Evolutionary conservation across 352 stramenopile species (phyloP), one percentile per base, ranked within the genome.

Genomic region (Pythium apleroticum): DNA sequence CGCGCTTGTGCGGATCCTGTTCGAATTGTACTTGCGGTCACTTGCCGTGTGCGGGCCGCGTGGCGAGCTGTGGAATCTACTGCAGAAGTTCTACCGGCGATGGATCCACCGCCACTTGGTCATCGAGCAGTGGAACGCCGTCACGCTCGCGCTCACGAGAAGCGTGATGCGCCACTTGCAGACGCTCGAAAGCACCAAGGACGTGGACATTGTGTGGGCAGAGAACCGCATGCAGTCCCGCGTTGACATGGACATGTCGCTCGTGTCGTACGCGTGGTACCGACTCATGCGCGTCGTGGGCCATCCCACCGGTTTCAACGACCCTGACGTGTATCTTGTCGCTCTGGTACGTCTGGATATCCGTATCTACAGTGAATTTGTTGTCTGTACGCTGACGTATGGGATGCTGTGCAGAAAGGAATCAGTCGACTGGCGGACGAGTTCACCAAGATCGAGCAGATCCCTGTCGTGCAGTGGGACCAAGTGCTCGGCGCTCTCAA

Each of bases 21-120:
- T 96, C 48, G 85, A 96, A 60, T 61, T 93, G 8, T 94, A 87
- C 66, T 48, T 93, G 52, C 78, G 85, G 33, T 94, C 87, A 28
- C 67, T 96, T 27, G 68, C 73, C 15, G 68, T 83, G 24, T 94
- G 84, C 33, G 87, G 87, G 8, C 84, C 86, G 7, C 73, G 81
- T 28, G 79, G 84, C 33, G 87, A 96, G 27, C 69, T 87, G 7
- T 96, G 85, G 85, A 82, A 79, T 45, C 55, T 96, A 37, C 54
- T 96, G 57, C 85, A 93, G 53, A 96, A 93, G 54, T 96, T 96
- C 58, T 96, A 86, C 49, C 80, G 87, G 0, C 82, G 87, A 9
- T 94, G 87, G 87, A 93, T 92, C 52, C 87, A 96, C 52, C 84
- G 87, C n/a, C 73, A 78, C 9, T 52, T 91, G n/a, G 87, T 96